Percentiles rank a stretch among this genome's conserved stretches.
Evolutionary conservation across 805 yeast genomes (phyloP).

Genomic region (Hanseniaspora lachancei): DNA sequence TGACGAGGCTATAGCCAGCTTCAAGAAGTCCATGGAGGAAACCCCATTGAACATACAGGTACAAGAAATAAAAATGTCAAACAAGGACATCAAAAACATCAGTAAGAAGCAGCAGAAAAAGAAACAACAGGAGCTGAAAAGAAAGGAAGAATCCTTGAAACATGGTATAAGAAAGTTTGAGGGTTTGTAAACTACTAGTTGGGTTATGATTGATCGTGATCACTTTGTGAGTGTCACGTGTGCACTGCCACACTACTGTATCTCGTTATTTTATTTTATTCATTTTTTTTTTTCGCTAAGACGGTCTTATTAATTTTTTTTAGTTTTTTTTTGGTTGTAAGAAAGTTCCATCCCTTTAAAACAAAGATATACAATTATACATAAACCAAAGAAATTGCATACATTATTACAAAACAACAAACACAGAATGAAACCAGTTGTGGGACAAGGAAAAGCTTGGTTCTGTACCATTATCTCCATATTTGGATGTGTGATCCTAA

Average conservation of each 20-base stretch:
- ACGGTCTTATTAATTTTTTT: background rate
- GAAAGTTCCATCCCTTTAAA: background rate
- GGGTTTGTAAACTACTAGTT: constrained; percentile 30
- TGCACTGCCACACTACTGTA: too few relatives aligned
- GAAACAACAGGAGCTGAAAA: constrained; percentile 13
- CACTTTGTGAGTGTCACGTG: too few relatives aligned
- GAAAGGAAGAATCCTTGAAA: constrained; percentile 31
- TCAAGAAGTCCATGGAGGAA: constrained; percentile 4
- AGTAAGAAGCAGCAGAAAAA: constrained; percentile 15
- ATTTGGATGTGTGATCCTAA: constrained; percentile 76
- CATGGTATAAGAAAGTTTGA: constrained; percentile 58
- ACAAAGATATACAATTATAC: background rate
- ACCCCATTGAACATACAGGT: background rate
- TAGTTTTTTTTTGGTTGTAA: background rate
- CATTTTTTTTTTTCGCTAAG: background rate
- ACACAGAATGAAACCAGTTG: constrained; percentile 36
- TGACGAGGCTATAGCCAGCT: constrained; percentile 8
- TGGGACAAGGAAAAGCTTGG: constrained; percentile 77
- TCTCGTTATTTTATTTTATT: background rate
- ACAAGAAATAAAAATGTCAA: constrained; percentile 15
- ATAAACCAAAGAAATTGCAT: background rate
- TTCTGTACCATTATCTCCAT: constrained; percentile 87
- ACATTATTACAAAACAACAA: constrained; percentile 3
- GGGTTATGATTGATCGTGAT: too few relatives aligned
- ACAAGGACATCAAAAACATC: constrained; percentile 17